phyloP scores from a whole-genome alignment of 2,329 filamentous ascomycete species.

The Sporothrix euskadiensis region DNA sequence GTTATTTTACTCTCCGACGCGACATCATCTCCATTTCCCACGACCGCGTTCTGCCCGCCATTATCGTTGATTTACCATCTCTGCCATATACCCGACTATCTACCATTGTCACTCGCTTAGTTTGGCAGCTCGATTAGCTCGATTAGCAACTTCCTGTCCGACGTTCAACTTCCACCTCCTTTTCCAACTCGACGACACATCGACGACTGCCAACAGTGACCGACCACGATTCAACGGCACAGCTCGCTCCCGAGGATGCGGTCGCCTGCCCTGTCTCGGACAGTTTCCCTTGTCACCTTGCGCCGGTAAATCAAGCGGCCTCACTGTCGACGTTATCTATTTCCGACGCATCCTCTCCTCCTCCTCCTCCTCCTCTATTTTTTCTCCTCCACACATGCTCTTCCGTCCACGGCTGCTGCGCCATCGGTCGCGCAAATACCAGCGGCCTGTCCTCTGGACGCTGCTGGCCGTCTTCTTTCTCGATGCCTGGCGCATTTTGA shows the following conservation, averaged over 20 bases:
- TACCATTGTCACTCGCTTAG: not conserved
- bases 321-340: not conserved
- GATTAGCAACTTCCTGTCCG: not conserved
- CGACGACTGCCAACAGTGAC: not conserved
- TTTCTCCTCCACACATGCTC: conserved; percentile 37
- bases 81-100: not conserved
- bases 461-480: conserved; percentile 40
- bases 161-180: not conserved
- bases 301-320: not conserved
- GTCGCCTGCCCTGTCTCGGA: conserved; percentile 12
- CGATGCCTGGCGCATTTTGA: conserved; percentile 35
- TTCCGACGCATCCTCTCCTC: not conserved
- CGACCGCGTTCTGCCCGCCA: not conserved
- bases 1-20: not conserved
- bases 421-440: conserved; percentile 36
- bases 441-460: conserved; percentile 40
- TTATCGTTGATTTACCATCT: not conserved
- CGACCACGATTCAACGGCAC: not conserved
- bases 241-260: conserved; percentile 19
- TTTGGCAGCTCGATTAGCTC: not conserved
- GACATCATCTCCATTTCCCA: not conserved
- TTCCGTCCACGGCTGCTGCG: conserved; percentile 40
- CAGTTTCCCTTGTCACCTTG: not conserved
- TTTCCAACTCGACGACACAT: not conserved
- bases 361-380: not conserved